Conservation (phyloP, 2,329 filamentous ascomycete species). For the Graphilbum sp. region DNA sequence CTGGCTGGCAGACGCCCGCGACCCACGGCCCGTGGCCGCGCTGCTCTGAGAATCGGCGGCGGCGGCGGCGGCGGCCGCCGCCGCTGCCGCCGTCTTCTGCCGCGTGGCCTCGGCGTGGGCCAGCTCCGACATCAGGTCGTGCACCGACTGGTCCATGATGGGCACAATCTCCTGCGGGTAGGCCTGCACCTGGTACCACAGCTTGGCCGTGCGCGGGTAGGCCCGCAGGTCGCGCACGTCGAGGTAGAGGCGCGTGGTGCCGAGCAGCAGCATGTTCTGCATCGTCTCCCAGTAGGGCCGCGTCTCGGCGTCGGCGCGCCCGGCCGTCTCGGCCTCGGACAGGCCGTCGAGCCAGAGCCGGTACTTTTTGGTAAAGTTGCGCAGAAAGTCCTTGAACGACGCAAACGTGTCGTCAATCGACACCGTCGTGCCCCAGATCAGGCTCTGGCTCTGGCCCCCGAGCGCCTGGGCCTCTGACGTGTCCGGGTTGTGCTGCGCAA, state of each 20-base stretch:
- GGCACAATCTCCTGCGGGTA: slow-evolving; percentile 95
- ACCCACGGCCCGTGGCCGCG: slow-evolving; percentile 6
- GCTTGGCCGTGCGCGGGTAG: slow-evolving; percentile 80
- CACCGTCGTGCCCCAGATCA: slow-evolving; percentile 96
- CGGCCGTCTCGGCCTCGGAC: slow-evolving; percentile 56
- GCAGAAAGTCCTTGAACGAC: slow-evolving; percentile 79
- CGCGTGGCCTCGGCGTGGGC: slow-evolving; percentile 65
- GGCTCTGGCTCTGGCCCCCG: slow-evolving; percentile 62
- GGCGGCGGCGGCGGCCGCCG: neutral
- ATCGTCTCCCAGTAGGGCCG: slow-evolving; percentile 75
- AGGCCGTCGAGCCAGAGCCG: slow-evolving; percentile 82
- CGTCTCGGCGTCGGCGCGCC: slow-evolving; percentile 53
- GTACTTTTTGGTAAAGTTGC: slow-evolving; percentile 86
- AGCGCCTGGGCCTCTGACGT: slow-evolving; percentile 85
- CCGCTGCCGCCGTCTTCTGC: slow-evolving; percentile 35
- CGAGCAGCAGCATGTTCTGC: slow-evolving; percentile 80
- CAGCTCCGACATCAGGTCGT: slow-evolving; percentile 84
- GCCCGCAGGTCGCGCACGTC: slow-evolving; percentile 80
- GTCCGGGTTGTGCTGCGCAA: slow-evolving; percentile 52
- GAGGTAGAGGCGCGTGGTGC: slow-evolving; percentile 69
- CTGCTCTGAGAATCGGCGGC: slow-evolving; percentile 14
- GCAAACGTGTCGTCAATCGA: slow-evolving; percentile 80
- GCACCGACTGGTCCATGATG: slow-evolving; percentile 86
- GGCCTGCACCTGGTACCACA: slow-evolving; percentile 88
- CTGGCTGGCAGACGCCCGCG: slow-evolving; percentile 13